These are phyloP conservation scores for Entrophospora sp. DNA, from an alignment of 192 early-diverging fungal species.

Conservation along the genomic window DNA sequence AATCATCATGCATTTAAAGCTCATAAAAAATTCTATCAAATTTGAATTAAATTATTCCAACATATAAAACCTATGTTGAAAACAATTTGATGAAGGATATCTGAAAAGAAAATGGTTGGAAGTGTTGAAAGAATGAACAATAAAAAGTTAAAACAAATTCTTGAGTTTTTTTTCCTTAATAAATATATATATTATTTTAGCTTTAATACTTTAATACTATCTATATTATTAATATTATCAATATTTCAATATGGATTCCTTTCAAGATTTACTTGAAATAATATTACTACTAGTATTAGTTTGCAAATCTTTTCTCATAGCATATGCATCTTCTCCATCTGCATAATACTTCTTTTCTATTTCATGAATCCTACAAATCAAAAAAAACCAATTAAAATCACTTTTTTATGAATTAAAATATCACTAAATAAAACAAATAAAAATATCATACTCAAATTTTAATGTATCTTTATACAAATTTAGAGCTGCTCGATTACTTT, in stretches of 20 bases:
- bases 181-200: too few relatives aligned
- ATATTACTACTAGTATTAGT: background rate
- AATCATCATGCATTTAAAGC: slow-evolving; percentile 19
- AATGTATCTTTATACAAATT: slow-evolving; percentile 88
- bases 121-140: too few relatives aligned
- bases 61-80: slow-evolving; percentile 8
- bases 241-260: too few relatives aligned
- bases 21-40: background rate
- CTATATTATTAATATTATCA: too few relatives aligned
- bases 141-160: too few relatives aligned
- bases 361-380: slow-evolving; percentile 55
- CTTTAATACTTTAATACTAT: too few relatives aligned
- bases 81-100: slow-evolving; percentile 12
- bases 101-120: too few relatives aligned
- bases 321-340: slow-evolving; percentile 90
- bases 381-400: background rate
- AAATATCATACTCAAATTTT: slow-evolving; percentile 62
- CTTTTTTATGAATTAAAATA: background rate
- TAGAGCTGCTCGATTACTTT: slow-evolving; percentile 89
- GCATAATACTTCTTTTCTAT: slow-evolving; percentile 97
- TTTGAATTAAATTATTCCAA: background rate
- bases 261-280: background rate
- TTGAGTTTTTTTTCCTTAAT: too few relatives aligned
- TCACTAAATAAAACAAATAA: background rate
- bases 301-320: slow-evolving; percentile 50